phyloP scores from a whole-genome alignment of 2,329 filamentous ascomycete species.

The Hawksworthiomyces lignivorus region DNA sequence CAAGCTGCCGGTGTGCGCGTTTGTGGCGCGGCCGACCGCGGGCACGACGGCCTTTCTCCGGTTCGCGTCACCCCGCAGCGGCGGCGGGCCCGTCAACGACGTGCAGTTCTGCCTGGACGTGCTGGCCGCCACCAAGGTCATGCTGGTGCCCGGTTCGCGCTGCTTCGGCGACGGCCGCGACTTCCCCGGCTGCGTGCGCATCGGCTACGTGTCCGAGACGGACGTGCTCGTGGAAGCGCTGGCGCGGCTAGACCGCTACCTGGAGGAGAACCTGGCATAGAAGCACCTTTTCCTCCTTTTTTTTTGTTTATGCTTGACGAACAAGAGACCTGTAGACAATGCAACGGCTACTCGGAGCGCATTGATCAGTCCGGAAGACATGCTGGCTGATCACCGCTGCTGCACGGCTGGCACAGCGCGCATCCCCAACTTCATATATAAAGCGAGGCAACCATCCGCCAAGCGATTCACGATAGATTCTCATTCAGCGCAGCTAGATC shows the following conservation, averaged over 20 bases:
- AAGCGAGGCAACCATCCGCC: no score
- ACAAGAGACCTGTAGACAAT: no score
- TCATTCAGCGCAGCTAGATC: no score
- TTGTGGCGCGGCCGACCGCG: slow-evolving; percentile 67
- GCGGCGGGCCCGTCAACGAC: slow-evolving; percentile 55
- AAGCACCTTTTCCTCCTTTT: not conserved
- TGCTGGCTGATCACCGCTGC: no score
- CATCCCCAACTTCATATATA: no score
- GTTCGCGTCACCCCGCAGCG: slow-evolving; percentile 48
- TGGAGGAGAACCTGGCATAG: slow-evolving; percentile 24
- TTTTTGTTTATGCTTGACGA: not conserved
- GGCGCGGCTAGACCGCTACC: slow-evolving; percentile 36
- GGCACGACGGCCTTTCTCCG: slow-evolving; percentile 74
- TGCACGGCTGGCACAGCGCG: no score
- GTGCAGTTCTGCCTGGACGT: slow-evolving; percentile 63
- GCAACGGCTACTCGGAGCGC: no score
- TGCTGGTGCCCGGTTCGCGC: slow-evolving; percentile 64
- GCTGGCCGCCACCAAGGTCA: slow-evolving; percentile 59
- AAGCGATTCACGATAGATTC: no score
- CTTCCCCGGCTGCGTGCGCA: slow-evolving; percentile 66
- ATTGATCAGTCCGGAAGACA: no score
- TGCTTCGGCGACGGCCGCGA: slow-evolving; percentile 63
- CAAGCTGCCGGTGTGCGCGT: slow-evolving; percentile 57
- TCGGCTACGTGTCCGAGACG: slow-evolving; percentile 69
- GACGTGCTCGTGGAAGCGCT: slow-evolving; percentile 60